Percentiles rank a stretch among this genome's conserved stretches.
Conservation (phyloP, 371 early-diverging fungal species). For the Apophysomyces elegans region DNA sequence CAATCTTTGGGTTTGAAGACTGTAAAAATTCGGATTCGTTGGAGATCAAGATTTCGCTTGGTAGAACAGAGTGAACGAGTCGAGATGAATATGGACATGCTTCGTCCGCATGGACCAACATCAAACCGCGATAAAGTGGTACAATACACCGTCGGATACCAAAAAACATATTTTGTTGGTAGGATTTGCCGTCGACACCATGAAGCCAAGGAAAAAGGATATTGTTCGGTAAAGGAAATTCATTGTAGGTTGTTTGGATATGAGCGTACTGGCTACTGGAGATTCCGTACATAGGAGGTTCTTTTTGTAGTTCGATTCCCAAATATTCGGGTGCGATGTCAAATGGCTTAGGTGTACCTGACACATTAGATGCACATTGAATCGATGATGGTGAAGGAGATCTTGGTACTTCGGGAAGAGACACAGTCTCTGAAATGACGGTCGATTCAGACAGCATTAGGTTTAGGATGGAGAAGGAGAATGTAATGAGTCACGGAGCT, state of each 20-base stretch:
- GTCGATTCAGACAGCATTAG: too few relatives aligned
- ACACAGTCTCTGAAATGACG: too few relatives aligned
- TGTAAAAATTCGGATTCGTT: constrained; percentile 27
- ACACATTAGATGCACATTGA: constrained; percentile 2
- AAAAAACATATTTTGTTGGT: constrained; percentile 63
- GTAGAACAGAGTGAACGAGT: constrained; percentile 29
- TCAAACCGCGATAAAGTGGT: constrained; percentile 51
- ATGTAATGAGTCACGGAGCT: too few relatives aligned
- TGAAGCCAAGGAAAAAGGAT: constrained; percentile 72
- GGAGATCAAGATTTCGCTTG: constrained; percentile 22
- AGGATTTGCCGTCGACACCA: constrained; percentile 60
- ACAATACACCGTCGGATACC: constrained; percentile 49
- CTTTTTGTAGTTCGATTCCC: constrained; percentile 6
- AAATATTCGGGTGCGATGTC: constrained; percentile 19
- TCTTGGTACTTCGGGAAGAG: neutral
- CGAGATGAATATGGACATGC: constrained; percentile 17
- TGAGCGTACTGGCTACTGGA: constrained; percentile 23
- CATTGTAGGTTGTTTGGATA: constrained; percentile 29
- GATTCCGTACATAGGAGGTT: constrained; percentile 19
- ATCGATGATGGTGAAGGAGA: neutral
- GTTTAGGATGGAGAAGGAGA: too few relatives aligned
- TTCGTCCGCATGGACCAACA: constrained; percentile 46
- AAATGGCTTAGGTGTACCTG: constrained; percentile 14
- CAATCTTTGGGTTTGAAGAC: constrained; percentile 35
- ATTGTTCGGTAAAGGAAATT: constrained; percentile 55